These are phyloP conservation scores for Crepidotus variabilis DNA, from an alignment of 768 basidiomycete species.

Conservation along the genomic window DNA sequence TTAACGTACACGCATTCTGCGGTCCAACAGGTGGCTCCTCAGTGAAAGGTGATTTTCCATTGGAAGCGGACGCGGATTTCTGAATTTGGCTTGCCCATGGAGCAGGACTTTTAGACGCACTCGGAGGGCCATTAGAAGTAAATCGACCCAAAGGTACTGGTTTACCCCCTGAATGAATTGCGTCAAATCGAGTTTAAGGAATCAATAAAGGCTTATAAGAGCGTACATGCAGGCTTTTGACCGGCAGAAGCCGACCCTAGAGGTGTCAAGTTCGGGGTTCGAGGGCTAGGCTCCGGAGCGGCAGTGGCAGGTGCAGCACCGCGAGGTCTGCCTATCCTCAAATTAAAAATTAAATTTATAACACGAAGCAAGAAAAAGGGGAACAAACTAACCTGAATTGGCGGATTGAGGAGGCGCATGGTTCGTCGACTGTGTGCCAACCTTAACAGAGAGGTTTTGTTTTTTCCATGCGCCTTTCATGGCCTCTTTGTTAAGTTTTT, in stretches of 20 bases:
- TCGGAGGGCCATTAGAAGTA: neutral
- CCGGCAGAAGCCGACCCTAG: neutral
- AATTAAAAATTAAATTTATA: neutral
- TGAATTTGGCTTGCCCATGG: neutral
- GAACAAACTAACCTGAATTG: neutral
- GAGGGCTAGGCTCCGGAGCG: neutral
- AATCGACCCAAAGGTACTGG: conserved; percentile 13
- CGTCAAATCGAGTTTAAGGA: neutral
- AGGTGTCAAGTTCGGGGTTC: neutral
- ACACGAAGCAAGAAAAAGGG: neutral
- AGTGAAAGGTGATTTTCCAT: neutral
- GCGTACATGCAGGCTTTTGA: conserved; percentile 4
- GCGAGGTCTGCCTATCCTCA: no score
- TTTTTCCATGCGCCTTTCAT: conserved; percentile 18
- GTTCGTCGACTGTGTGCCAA: neutral
- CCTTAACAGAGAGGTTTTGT: neutral
- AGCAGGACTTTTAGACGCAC: neutral
- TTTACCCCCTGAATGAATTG: conserved; percentile 15
- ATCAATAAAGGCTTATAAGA: neutral
- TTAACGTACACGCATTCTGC: conserved; percentile 5
- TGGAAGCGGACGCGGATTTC: neutral
- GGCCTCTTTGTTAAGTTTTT: conserved; percentile 9
- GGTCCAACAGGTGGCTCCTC: neutral
- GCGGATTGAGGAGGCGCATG: neutral
- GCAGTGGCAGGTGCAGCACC: neutral